Conservation (phyloP, 202 grass and related monocot species). For the Elaeis oleifera region DNA sequence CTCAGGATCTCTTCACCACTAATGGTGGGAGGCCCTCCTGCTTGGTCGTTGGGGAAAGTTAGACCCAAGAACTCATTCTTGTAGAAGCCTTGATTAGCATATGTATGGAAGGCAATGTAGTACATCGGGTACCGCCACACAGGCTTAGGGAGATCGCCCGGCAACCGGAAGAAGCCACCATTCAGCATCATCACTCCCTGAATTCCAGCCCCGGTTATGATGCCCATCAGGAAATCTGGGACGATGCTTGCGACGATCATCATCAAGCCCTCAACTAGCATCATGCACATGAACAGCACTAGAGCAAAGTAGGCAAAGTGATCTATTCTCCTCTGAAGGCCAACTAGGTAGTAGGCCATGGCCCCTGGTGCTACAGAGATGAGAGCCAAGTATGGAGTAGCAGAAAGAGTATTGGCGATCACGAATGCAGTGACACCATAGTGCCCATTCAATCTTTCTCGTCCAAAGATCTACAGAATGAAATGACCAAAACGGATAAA, state of each 20-base stretch:
- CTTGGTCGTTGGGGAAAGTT: constrained; percentile 54
- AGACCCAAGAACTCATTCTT: constrained; percentile 81
- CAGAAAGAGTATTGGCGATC: constrained; percentile 70
- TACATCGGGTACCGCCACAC: constrained; percentile 79
- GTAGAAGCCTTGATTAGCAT: constrained; percentile 77
- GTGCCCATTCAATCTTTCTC: constrained; percentile 82
- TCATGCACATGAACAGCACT: constrained; percentile 69
- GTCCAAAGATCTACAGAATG: constrained; percentile 42
- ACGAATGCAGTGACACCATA: constrained; percentile 69
- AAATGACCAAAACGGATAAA: too few relatives aligned
- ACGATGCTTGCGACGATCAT: constrained; percentile 82
- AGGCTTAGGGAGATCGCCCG: constrained; percentile 51
- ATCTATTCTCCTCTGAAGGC: constrained; percentile 44
- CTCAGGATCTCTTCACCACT: constrained; percentile 48
- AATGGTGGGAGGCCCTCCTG: constrained; percentile 28
- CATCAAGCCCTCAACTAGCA: constrained; percentile 82
- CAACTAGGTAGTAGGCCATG: constrained; percentile 63
- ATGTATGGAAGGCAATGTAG: constrained; percentile 83
- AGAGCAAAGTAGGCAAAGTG: constrained; percentile 77
- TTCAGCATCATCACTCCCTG: constrained; percentile 92
- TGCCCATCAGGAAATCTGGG: constrained; percentile 90
- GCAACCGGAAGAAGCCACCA: constrained; percentile 80
- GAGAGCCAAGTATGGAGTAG: constrained; percentile 60
- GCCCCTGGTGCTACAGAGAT: constrained; percentile 67
- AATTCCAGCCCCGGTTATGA: constrained; percentile 85